These are phyloP conservation scores for Wickerhamiella hasegawae DNA, from an alignment of 805 yeast species.

Conservation along the genomic window DNA sequence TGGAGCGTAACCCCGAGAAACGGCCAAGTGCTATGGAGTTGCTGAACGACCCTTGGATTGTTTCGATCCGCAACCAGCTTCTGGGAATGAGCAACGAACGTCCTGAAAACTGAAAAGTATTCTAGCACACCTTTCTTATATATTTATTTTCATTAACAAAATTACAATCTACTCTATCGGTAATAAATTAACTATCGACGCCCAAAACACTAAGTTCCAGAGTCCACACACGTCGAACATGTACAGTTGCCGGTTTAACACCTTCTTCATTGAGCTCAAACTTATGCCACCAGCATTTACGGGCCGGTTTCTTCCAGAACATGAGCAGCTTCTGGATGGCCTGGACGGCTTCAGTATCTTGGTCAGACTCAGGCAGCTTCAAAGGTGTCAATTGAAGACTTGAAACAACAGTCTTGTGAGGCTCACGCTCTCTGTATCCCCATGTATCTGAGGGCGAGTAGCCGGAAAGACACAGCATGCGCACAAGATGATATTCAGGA, in stretches of 20 bases:
- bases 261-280: slow-evolving; percentile 22
- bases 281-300: slow-evolving; percentile 95
- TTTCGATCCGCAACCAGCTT: slow-evolving; percentile 10
- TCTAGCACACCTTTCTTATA: no score
- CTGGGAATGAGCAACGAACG: no score
- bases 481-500: slow-evolving; percentile 88
- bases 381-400: slow-evolving; percentile 59
- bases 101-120: no score
- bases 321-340: slow-evolving; percentile 49
- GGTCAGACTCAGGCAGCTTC: slow-evolving; percentile 8
- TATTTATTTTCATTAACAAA: no score
- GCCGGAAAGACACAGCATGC: slow-evolving; percentile 88
- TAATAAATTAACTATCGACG: slow-evolving; percentile 24
- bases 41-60: slow-evolving; percentile 27
- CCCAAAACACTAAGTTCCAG: slow-evolving; percentile 83
- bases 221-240: slow-evolving; percentile 93
- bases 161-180: no score
- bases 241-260: slow-evolving; percentile 39
- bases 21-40: slow-evolving; percentile 77
- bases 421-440: slow-evolving; percentile 86
- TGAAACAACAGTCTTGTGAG: slow-evolving; percentile 71
- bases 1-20: slow-evolving; percentile 66
- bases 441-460: slow-evolving; percentile 49
- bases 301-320: slow-evolving; percentile 96
- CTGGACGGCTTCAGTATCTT: slow-evolving; percentile 12